Evolutionary conservation across 345 rosid species (phyloP), one percentile per base, ranked within the genome.

Genomic region (Eucalyptus sp.): DNA sequence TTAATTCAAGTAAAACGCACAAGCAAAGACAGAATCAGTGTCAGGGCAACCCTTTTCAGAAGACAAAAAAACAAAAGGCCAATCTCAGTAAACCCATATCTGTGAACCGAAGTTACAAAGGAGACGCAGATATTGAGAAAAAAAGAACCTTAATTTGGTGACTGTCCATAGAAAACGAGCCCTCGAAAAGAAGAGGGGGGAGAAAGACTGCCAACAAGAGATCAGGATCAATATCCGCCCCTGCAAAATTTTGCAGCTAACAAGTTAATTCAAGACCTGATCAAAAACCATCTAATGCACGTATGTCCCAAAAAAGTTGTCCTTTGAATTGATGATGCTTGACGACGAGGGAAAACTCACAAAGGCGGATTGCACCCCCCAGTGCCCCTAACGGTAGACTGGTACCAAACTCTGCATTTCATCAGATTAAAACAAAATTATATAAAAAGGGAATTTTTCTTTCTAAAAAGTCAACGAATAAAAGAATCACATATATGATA

Each of bases 101-200:
- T 10, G 62, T n/a, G 25, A 25, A 86, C 43, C 87, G 4, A n/a
- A 50, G 60, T 33, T 31, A 86, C 51, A 87, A 49, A 60, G 41
- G 37, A 66, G 54, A 87, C 13, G 15, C 76, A 66, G 49, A 27
- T 12, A 33, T 68, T 33, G 54, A n/a, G 87, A n/a, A 56, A 29
- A 89, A 87, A 60, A 79, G 88, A 91, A 97, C 99, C 98, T 95
- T 96, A 89, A 97, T 96, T 92, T 96, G 98, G 91, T 97, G 99
- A 84, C 94, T 90, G 90, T 97, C 97, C 99, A 96, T 95, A 0
- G 98, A 92, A 89, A 97, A 97, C 27, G 99, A 93, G 91, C 98
- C 96, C 94, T 97, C 98, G 24, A 96, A 97, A 88, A 96, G 97
- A 89, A 97, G 97, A 48, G 99, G 96, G 31, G 98, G 98, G 88